These are phyloP conservation scores for Rutidosis leptorrhynchoides DNA, from an alignment of 129 eudicot genomes.

Conservation along the genomic window DNA sequence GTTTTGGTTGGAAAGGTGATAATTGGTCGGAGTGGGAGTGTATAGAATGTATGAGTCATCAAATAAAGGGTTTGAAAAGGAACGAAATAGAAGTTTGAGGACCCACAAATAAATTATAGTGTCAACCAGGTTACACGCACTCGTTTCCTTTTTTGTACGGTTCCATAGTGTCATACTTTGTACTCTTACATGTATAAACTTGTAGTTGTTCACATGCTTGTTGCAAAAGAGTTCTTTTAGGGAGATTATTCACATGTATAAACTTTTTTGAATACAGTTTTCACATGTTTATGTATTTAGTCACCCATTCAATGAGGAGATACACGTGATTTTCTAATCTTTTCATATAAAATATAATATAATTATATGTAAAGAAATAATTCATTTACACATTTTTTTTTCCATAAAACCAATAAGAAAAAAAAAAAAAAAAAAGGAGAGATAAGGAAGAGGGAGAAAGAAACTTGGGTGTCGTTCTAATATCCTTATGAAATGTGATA, in stretches of 20 bases:
- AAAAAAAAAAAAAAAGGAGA: too few species aligned
- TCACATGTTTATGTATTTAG: slow-evolving; percentile 24
- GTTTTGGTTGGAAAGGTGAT: slow-evolving; percentile 38
- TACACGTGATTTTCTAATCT: slow-evolving; percentile 17
- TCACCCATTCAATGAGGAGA: slow-evolving; percentile 13
- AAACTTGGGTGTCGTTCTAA: too few species aligned
- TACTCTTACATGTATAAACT: not conserved
- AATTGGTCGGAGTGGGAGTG: slow-evolving; percentile 27
- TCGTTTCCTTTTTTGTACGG: slow-evolving; percentile 26
- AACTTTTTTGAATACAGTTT: slow-evolving; percentile 13
- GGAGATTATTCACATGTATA: slow-evolving; percentile 18
- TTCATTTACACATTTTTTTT: too few species aligned
- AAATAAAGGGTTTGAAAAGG: slow-evolving; percentile 26
- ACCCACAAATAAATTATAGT: slow-evolving; percentile 35
- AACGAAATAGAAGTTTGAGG: slow-evolving; percentile 25
- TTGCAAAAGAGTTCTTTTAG: slow-evolving; percentile 5
- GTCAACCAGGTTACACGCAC: slow-evolving; percentile 34
- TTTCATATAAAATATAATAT: not conserved
- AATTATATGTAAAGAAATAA: too few species aligned
- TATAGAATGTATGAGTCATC: slow-evolving; percentile 11
- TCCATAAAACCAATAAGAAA: too few species aligned
- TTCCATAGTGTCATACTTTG: slow-evolving; percentile 19
- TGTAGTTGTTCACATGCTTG: slow-evolving; percentile 23
- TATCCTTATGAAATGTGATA: too few species aligned
- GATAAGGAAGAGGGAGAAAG: too few species aligned